Conservation (phyloP, 129 eudicot genomes). For the Chrysanthemum lavandulifolium region DNA sequence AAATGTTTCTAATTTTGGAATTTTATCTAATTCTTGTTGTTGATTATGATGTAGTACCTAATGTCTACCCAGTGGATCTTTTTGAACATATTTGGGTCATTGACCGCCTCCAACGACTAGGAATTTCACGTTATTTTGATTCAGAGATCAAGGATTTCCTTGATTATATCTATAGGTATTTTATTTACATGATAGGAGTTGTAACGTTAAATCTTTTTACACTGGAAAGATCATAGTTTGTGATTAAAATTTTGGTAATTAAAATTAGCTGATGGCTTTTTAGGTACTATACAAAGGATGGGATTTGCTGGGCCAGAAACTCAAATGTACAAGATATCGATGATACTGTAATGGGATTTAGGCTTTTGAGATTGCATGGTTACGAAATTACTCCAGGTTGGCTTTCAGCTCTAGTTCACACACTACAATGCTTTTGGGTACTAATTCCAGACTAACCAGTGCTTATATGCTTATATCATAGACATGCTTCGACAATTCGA, state of each 20-base stretch:
- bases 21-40: slow-evolving; percentile 10
- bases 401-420: neutral
- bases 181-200: neutral
- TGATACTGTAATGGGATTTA: slow-evolving; percentile 95
- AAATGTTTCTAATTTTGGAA: slow-evolving; percentile 16
- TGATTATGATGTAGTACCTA: slow-evolving; percentile 56
- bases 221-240: too few relatives aligned
- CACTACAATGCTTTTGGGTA: neutral
- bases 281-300: slow-evolving; percentile 71
- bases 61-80: slow-evolving; percentile 93
- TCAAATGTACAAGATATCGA: slow-evolving; percentile 82
- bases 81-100: slow-evolving; percentile 86
- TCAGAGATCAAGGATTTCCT: slow-evolving; percentile 66
- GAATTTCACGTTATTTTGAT: slow-evolving; percentile 72
- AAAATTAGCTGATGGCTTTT: neutral
- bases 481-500: slow-evolving; percentile 74
- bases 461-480: slow-evolving; percentile 23
- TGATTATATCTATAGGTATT: slow-evolving; percentile 58
- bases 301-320: slow-evolving; percentile 95
- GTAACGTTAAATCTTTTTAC: too few relatives aligned
- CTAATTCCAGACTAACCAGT: neutral
- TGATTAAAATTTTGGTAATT: neutral
- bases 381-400: slow-evolving; percentile 68
- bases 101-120: slow-evolving; percentile 79
- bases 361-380: slow-evolving; percentile 85